phyloP scores from a whole-genome alignment of 805 yeast genomes.

The Candida wancherniae region DNA sequence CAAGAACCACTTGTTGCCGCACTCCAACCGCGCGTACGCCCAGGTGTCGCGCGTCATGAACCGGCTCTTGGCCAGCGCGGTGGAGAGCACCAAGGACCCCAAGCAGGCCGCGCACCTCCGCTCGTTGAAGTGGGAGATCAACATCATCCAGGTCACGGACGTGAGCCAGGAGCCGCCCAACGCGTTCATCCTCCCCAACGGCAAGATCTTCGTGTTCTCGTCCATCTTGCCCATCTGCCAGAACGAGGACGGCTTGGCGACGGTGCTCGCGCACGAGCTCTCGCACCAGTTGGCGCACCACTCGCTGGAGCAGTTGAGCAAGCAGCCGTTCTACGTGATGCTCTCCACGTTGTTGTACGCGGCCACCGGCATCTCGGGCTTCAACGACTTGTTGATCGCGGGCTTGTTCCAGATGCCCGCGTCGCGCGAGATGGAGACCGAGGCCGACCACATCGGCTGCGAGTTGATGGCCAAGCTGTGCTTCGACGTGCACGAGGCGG shows the following conservation, averaged over 20 bases:
- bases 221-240: conserved; percentile 72
- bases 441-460: conserved; percentile 92
- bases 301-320: conserved; percentile 75
- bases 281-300: conserved; percentile 95
- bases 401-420: conserved; percentile 73
- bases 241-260: conserved; percentile 90
- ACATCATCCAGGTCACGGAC: conserved; percentile 53
- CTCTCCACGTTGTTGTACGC: conserved; percentile 51
- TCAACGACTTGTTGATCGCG: conserved; percentile 50
- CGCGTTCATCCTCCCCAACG: conserved; percentile 95
- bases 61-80: conserved; percentile 57
- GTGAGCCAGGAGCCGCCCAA: conserved; percentile 78
- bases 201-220: conserved; percentile 86
- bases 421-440: conserved; percentile 89
- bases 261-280: conserved; percentile 88
- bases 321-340: conserved; percentile 63
- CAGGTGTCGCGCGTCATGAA: conserved; percentile 60
- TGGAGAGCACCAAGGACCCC: conserved; percentile 27
- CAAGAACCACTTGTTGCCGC: conserved; percentile 52
- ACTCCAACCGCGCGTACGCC: conserved; percentile 51
- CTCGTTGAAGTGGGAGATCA: conserved; percentile 67
- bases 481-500: conserved; percentile 70
- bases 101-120: conserved; percentile 33
- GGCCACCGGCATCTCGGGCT: conserved; percentile 52
- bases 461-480: conserved; percentile 91